phyloP scores from a whole-genome alignment of 1,139 yeast species.

The Taphrina sp. region DNA sequence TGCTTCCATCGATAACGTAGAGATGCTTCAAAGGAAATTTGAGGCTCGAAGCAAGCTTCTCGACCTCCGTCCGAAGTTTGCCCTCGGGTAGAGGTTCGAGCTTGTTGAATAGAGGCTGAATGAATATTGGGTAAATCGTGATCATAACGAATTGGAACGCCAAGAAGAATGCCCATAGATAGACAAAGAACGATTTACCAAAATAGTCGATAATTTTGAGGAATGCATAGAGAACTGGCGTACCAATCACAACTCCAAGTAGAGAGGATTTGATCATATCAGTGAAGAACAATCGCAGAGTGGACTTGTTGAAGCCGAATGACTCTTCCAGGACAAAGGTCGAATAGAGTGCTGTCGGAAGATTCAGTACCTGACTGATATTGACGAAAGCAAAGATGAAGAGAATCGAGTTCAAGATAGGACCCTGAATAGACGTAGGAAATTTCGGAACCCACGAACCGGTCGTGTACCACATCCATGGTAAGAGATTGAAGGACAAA shows the following conservation, averaged over 20 bases:
- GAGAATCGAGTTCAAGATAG: constrained; percentile 65
- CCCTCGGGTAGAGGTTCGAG: constrained; percentile 89
- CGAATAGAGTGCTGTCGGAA: constrained; percentile 72
- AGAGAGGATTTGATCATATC: constrained; percentile 65
- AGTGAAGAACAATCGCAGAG: constrained; percentile 64
- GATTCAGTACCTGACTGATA: constrained; percentile 53
- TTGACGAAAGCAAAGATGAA: constrained; percentile 57
- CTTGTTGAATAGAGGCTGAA: constrained; percentile 89
- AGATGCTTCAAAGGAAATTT: constrained; percentile 82
- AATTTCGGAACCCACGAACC: constrained; percentile 47
- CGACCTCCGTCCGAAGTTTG: constrained; percentile 77
- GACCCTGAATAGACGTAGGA: constrained; percentile 42
- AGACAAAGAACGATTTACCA: constrained; percentile 77
- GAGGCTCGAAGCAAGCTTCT: constrained; percentile 68
- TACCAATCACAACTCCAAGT: constrained; percentile 60
- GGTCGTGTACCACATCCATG: constrained; percentile 64
- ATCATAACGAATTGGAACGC: constrained; percentile 69
- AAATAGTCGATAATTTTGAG: constrained; percentile 76
- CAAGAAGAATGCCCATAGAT: constrained; percentile 70
- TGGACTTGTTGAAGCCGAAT: constrained; percentile 87
- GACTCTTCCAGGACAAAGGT: constrained; percentile 88
- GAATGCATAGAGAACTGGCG: constrained; percentile 71
- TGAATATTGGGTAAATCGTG: constrained; percentile 73
- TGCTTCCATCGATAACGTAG: constrained; percentile 90
- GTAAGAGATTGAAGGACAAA: constrained; percentile 62